phyloP scores from a whole-genome alignment of 768 basidiomycete genomes.

The Favolaschia claudopus region DNA sequence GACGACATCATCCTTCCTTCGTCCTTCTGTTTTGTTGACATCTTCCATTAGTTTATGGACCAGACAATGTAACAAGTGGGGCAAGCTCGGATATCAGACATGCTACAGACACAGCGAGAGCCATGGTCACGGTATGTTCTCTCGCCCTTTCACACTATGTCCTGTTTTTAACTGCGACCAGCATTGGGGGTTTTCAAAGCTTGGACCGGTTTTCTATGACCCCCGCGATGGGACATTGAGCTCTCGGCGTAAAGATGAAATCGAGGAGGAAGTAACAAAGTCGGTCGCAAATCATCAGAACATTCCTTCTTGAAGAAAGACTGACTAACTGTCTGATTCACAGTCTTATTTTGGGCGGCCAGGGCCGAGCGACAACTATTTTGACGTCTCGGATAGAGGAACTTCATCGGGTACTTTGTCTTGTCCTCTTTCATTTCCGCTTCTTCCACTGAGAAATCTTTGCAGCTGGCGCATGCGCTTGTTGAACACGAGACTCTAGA shows the following conservation, averaged over 20 bases:
- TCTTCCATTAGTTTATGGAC: conserved; percentile 74
- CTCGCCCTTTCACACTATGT: neutral
- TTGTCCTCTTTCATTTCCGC: conserved; percentile 11
- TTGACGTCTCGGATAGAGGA: conserved; percentile 75
- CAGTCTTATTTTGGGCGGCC: conserved; percentile 73
- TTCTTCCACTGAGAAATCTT: conserved; percentile 21
- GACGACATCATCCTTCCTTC: conserved; percentile 6
- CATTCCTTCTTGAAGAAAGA: conserved; percentile 13
- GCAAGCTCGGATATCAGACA: conserved; percentile 86
- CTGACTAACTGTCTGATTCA: conserved; percentile 15
- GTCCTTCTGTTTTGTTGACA: conserved; percentile 26
- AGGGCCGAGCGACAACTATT: conserved; percentile 69
- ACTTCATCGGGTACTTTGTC: conserved; percentile 72
- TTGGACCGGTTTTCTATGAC: conserved; percentile 86
- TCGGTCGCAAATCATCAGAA: conserved; percentile 47
- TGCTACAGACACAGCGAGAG: conserved; percentile 80
- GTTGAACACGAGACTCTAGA: conserved; percentile 96
- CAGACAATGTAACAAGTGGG: conserved; percentile 89
- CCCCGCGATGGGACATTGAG: conserved; percentile 77
- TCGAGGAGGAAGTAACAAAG: conserved; percentile 88
- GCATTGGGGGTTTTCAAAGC: conserved; percentile 83
- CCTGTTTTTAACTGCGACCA: conserved; percentile 35
- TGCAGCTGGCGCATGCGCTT: conserved; percentile 86
- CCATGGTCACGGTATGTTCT: conserved; percentile 91
- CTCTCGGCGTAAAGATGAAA: conserved; percentile 78